Evolutionary conservation across 257 asterid genomes (phyloP), one percentile per base, ranked within the genome.

Genomic region (Penstemon eatonii): DNA sequence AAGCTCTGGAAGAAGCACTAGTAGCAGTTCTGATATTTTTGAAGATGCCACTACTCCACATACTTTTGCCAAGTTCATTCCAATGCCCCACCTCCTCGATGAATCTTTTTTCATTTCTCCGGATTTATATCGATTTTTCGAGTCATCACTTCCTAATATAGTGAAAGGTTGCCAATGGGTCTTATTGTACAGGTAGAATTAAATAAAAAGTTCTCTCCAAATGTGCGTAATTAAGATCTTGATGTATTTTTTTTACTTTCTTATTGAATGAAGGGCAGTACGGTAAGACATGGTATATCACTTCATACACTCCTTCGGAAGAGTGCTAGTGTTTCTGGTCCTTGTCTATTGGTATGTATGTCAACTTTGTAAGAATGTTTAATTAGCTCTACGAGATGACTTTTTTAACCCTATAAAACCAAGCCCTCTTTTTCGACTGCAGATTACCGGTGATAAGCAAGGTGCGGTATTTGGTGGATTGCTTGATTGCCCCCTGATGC

Each of bases 391-490:
- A 49, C 57, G 4, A 52, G 41, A 37, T 65, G 18, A 42, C 66
- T n/a, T 61, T 41, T 41, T 44, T 44, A 51, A 47, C 38, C 67
- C 65, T 19, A 44, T 64, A 38, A 53, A 65, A 50, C 42, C n/a
- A 6, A 62, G 37, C 49, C 56, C 40, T 25, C 65, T 4, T 40
- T 62, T 73, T 54, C 18, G n/a, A 11, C 41, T 74, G 75, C 85
- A 93, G 97, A 87, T 93, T 68, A 82, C 96, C 45, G 96, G 99
- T 25, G 97, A 93, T 78, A 93, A 79, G 83, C 78, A 84, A 78
- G 99, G 99, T 80, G 94, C 99, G 10, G 77, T 90, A 53, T 90
- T 93, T 79, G 99, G 99, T 44, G 99, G 97, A 59, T 82, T 93
- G 78, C 89, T 90, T n/a, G 97, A 90, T 61, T 82, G 92, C 76